A percentile compares a stretch with the other conserved stretches of the same genome.
Evolutionary conservation across 371 early-diverging fungal genomes (phyloP).

Genomic region (Rhizopus sp.): DNA sequence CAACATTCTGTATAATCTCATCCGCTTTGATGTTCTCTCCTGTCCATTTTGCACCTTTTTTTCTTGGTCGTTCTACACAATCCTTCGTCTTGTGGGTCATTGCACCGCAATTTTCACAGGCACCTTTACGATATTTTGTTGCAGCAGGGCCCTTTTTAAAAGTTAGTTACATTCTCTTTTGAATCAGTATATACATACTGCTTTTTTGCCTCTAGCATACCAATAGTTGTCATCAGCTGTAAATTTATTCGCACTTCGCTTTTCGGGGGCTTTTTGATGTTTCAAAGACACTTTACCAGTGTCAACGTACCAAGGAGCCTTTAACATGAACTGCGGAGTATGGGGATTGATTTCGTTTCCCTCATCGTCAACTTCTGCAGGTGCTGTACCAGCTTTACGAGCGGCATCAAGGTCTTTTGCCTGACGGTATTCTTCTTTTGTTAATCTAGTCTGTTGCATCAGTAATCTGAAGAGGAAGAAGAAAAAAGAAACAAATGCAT

Average conservation of each 20-base stretch:
- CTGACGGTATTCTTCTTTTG: constrained; percentile 84
- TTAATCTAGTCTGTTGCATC: constrained; percentile 56
- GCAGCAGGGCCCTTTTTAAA: constrained; percentile 71
- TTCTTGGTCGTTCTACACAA: constrained; percentile 94
- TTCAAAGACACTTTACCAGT: constrained; percentile 85
- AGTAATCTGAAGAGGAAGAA: too few relatives aligned
- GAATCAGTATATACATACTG: constrained; percentile 34
- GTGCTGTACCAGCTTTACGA: constrained; percentile 88
- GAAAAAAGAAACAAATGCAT: too few relatives aligned
- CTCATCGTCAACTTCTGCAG: constrained; percentile 86
- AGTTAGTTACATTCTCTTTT: neutral
- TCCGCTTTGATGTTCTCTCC: constrained; percentile 84
- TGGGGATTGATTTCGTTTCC: constrained; percentile 98
- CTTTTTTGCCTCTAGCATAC: constrained; percentile 81
- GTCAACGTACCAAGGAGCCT: constrained; percentile 97
- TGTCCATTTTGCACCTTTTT: constrained; percentile 87
- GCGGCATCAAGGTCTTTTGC: constrained; percentile 90
- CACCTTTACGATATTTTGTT: constrained; percentile 92
- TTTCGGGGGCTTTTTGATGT: constrained; percentile 77
- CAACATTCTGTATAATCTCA: constrained; percentile 79
- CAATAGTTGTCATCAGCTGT: constrained; percentile 63
- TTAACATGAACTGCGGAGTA: constrained; percentile 94
- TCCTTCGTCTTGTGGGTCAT: constrained; percentile 91
- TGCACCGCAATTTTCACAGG: constrained; percentile 97
- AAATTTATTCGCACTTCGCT: constrained; percentile 38